Base-by-base conservation (phyloP, 2,329 filamentous ascomycete species). In the Penicillium digitatum region DNA sequence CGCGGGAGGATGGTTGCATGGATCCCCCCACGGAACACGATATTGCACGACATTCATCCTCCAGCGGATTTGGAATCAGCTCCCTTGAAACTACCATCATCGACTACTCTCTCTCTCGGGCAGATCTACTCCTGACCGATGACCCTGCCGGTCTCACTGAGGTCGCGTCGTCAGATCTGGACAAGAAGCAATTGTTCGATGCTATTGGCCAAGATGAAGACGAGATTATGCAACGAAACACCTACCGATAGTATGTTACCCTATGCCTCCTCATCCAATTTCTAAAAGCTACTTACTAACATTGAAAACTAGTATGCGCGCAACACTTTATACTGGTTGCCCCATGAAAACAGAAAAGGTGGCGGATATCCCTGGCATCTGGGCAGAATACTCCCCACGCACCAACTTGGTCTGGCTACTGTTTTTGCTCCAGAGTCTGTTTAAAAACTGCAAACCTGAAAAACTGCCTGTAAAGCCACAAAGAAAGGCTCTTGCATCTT, bases 61-160 rank as follows among this genome's bases (percentile, higher is more conserved):
- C 68, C 2, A 70, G 78, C 55, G 72, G 72, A 20, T 72, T 85
- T 24, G 77, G 78, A 2, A 76, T 82, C 54, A 82, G 81, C 14
- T 75, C 76, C 1, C 70, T 87, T 4, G 81, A 85, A 61, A 83
- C 83, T 1, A 87, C 85, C 0, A 78, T 87, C 24, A 87, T 87
- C 61, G 85, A 87, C 67, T 87, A 87, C 68, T 87, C 85, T 1
- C 78, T 87, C 34, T 86, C 84, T 1, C 80, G 85, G n/a, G 83
- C 82, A 2, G 76, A 79, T 24, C 72, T 86, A 55, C 49, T 63
- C 8, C 42, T 62, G 10, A 62, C 59, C 10, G 62, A 69, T 43
- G 62, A 68, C 14, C 38, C 60, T 0, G 54, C 64, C 34, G 58
- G 62, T n/a, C 46, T 58, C 14, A 63, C 66, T 2, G 68, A 72